A percentile compares a stretch with the other conserved stretches of the same genome.
phyloP scores from a whole-genome alignment of 768 basidiomycete genomes.

The Amanita muscaria region DNA sequence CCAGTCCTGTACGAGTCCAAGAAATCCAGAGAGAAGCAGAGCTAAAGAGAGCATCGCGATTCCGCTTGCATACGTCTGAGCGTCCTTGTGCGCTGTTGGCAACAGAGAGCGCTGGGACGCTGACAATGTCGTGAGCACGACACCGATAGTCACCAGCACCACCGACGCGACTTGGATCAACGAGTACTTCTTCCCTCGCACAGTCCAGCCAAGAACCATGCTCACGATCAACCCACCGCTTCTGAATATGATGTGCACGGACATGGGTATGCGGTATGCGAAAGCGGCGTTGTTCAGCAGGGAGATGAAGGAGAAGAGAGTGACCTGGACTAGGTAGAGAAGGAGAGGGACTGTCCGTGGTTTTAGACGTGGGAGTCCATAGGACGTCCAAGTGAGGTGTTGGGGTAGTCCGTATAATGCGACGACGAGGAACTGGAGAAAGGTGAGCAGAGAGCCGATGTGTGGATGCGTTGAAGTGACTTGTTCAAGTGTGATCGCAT shows the following conservation, averaged over 20 bases:
- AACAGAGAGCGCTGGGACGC: slow-evolving; percentile 29
- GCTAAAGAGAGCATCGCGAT: slow-evolving; percentile 69
- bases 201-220: slow-evolving; percentile 68
- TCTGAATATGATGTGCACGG: slow-evolving; percentile 90
- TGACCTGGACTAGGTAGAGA: slow-evolving; percentile 73
- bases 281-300: slow-evolving; percentile 90
- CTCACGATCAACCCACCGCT: slow-evolving; percentile 82
- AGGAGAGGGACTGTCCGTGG: slow-evolving; percentile 60
- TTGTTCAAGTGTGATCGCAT: slow-evolving; percentile 71
- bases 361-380: slow-evolving; percentile 48
- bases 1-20: slow-evolving; percentile 81
- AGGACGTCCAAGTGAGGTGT: slow-evolving; percentile 43
- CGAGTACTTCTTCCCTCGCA: slow-evolving; percentile 67
- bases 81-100: slow-evolving; percentile 13
- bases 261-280: slow-evolving; percentile 77
- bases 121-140: slow-evolving; percentile 75
- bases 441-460: slow-evolving; percentile 80
- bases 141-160: slow-evolving; percentile 71
- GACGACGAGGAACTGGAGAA: slow-evolving; percentile 76
- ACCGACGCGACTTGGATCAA: slow-evolving; percentile 62
- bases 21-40: slow-evolving; percentile 68
- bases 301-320: slow-evolving; percentile 71
- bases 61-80: slow-evolving; percentile 53
- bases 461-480: slow-evolving; percentile 58
- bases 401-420: slow-evolving; percentile 64